These are phyloP conservation scores for Rhexocercosporidium sp. DNA, from an alignment of 2,329 filamentous ascomycete species.

Conservation along the genomic window DNA sequence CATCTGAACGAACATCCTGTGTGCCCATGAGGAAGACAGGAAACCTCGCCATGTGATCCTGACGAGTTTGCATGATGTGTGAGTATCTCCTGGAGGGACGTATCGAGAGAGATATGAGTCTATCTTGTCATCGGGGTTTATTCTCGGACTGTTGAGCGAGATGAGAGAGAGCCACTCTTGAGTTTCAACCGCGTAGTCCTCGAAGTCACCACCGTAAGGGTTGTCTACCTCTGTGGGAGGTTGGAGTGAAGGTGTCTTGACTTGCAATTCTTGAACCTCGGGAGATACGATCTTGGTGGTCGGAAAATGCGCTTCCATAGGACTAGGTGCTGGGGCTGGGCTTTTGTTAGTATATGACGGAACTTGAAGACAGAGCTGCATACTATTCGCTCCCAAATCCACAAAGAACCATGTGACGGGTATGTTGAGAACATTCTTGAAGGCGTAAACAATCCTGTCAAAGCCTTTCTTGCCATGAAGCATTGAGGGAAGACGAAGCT, in stretches of 20 bases:
- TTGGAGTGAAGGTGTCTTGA: slow-evolving; percentile 38
- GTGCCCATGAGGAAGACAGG: slow-evolving; percentile 58
- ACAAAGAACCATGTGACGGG: slow-evolving; percentile 80
- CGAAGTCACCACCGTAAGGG: slow-evolving; percentile 55
- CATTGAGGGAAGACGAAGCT: slow-evolving; percentile 79
- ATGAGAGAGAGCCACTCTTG: slow-evolving; percentile 80
- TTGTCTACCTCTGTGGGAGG: slow-evolving; percentile 40
- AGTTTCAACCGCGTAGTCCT: slow-evolving; percentile 66
- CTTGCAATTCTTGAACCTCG: slow-evolving; percentile 36
- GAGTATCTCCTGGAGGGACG: slow-evolving; percentile 51
- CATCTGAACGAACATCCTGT: slow-evolving; percentile 51
- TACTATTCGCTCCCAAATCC: slow-evolving; percentile 60
- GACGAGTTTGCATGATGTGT: slow-evolving; percentile 44
- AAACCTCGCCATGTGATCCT: slow-evolving; percentile 66
- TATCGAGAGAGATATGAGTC: slow-evolving; percentile 76
- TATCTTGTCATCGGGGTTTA: slow-evolving; percentile 61
- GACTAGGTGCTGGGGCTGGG: slow-evolving; percentile 53
- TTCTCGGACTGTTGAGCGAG: slow-evolving; percentile 67
- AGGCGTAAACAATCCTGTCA: slow-evolving; percentile 40
- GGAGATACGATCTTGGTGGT: slow-evolving; percentile 47
- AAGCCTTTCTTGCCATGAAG: slow-evolving; percentile 51
- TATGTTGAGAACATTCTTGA: slow-evolving; percentile 71
- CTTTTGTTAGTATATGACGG: slow-evolving; percentile 18
- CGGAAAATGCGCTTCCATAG: slow-evolving; percentile 53
- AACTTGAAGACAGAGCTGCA: slow-evolving; percentile 24